These are phyloP conservation scores for Fusarium napiforme DNA, from an alignment of 2,329 filamentous ascomycete genomes.

Conservation along the genomic window DNA sequence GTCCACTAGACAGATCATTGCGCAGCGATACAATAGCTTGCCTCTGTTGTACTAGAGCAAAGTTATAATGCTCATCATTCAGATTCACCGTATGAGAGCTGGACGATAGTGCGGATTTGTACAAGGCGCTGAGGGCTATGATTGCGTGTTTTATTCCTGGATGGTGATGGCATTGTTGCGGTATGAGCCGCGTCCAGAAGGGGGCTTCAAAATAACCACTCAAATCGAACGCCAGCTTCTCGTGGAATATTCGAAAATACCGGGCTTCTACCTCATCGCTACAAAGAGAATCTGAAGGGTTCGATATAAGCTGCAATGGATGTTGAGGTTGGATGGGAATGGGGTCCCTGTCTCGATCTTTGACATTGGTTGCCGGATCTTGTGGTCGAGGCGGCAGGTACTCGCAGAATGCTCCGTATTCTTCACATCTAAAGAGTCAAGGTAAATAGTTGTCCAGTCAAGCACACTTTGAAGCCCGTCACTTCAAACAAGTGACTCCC, in stretches of 20 bases:
- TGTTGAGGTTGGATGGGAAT: neutral
- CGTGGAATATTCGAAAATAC: neutral
- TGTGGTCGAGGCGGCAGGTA: neutral
- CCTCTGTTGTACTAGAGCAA: neutral
- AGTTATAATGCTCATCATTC: neutral
- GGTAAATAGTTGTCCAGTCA: neutral
- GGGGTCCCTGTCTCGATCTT: fast-evolving
- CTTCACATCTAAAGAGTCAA: neutral
- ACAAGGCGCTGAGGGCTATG: neutral
- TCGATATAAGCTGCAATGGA: neutral
- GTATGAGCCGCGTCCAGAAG: neutral
- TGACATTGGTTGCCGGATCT: neutral
- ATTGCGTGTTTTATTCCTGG: neutral
- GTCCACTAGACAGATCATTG: neutral
- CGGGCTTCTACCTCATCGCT: neutral
- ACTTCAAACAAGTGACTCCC: no score
- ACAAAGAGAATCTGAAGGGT: neutral
- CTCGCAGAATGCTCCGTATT: neutral
- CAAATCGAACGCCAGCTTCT: neutral
- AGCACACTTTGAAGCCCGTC: neutral
- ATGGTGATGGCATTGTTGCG: neutral
- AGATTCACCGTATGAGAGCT: neutral
- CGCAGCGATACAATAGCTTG: neutral
- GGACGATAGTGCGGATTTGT: neutral
- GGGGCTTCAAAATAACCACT: neutral